Evolutionary conservation across 1,284 basidiomycete species (phyloP), one percentile per base, ranked within the genome.

Genomic region (Melampsora larici-populina): DNA sequence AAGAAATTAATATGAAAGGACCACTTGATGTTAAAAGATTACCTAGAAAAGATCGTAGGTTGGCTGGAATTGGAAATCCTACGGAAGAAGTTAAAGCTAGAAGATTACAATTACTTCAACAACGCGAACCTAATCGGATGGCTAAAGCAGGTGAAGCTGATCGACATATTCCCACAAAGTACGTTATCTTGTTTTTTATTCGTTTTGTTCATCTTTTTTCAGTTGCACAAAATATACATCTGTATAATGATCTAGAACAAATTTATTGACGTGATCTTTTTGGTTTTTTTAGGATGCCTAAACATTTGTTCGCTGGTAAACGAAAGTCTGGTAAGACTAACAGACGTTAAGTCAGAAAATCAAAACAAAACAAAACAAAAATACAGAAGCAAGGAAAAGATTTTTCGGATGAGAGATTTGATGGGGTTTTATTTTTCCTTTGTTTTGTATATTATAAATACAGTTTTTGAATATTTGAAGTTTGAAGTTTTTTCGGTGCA

Each of bases 121-220:
- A 95, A 84, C 87, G 94, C 81, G 88, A 88, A 79, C 91, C 92
- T 79, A 94, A 95, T 84, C 89, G 90, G 86, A 87, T 90, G 62
- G 94, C 93, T 33, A 92, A 91, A 83, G 94, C 93, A 62, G 92
- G 92, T 80, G 94, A 97, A 86, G 87, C 88, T 77, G 94, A 97
- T 86, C 89, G 93, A 79, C 87, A 87, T 18, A 92, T 92, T 86
- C 88, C 86, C 82, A 87, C 86, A 80, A 92, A 92, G 87, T 92
- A 91, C 90, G 91, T 92, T 68, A 13, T 87, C 84, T 29, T 71
- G 21, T 62, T 60, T 11, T 33, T 64, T 76, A 72, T 84, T 83
- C 80, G 81, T 83, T 13, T 80, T 81, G 29, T 82, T 83, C 78
- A 85, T 85, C 29, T 48, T 24, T 83, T 84, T n/a, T n/a, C n/a